Conservation (phyloP, 345 rosid species). For the Zanthoxylum bungeanum region DNA sequence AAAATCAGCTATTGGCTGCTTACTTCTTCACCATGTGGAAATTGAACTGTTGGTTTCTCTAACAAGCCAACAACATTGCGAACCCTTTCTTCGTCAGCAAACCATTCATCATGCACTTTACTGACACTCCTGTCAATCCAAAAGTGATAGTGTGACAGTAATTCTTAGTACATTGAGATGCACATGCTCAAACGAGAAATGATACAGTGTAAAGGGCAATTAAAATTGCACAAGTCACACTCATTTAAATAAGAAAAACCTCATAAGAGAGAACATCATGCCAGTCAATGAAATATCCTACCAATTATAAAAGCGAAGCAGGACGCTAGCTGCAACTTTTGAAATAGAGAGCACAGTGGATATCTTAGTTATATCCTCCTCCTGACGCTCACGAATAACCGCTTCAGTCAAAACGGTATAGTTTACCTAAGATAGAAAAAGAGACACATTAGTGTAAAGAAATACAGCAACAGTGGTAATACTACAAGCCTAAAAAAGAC, state of each 20-base stretch:
- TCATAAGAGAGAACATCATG: neutral
- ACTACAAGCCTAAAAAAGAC: neutral
- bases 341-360: constrained; percentile 71
- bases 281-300: constrained; percentile 13
- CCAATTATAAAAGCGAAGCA: constrained; percentile 74
- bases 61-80: constrained; percentile 70
- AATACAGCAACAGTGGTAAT: neutral
- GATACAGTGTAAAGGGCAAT: neutral
- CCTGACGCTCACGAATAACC: constrained; percentile 65
- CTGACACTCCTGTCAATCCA: constrained; percentile 57
- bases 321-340: constrained; percentile 40
- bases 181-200: neutral
- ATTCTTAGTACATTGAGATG: neutral
- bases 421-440: constrained; percentile 44
- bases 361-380: constrained; percentile 56
- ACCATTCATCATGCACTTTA: constrained; percentile 89
- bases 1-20: constrained; percentile 6
- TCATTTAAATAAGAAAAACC: neutral
- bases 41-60: constrained; percentile 46
- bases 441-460: neutral
- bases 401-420: constrained; percentile 61
- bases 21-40: constrained; percentile 48
- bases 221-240: neutral
- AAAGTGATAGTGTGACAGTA: constrained; percentile 2
- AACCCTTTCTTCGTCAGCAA: constrained; percentile 75